Evolutionary conservation across 2,329 filamentous ascomycete genomes (phyloP), one percentile per base, ranked within the genome.

Genomic region (Nemania sp.): DNA sequence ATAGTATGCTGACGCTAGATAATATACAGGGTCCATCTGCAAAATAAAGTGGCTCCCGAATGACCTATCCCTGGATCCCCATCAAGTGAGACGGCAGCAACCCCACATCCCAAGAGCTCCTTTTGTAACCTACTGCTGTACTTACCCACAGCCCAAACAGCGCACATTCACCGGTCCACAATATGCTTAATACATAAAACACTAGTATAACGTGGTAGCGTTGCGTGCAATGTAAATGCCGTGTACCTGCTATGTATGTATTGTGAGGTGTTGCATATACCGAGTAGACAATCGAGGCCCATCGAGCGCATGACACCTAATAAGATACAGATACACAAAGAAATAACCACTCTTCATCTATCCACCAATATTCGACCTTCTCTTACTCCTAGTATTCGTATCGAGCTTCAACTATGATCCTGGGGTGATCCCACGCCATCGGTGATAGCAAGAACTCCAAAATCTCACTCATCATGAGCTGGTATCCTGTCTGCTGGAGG

Each of bases 211-310:
- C 15, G 35, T 15, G 11, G 11, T 15, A 41, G 35, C 35, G 13
- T 10, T 8, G 35, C 35, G 15, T 41, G 15, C 35, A 13, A 6
- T 13, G 35, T 41, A 3, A 41, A 41, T 24, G 43, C 20, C 1
- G n/a, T 3, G 43, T 47, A 47, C 20, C 43, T 47, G 43, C 47
- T 51, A 24, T 51, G 45, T 61, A 51, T 61, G 43, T 57, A 58
- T 62, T 20, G 10, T n/a, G 22, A 52, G 63, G 32, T 35, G 51
- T 66, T 61, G 32, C 57, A 66, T 62, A 61, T 43, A 62, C 54
- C 51, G 55, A 61, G 38, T 29, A 56, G 61, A 43, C 35, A 32
- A 60, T 27, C 3, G 22, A 55, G 20, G 26, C 60, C 11, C 49
- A 27, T 49, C 26, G 54, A 27, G n/a, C 32, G 24, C 20, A 2